phyloP scores from a whole-genome alignment of 768 basidiomycete genomes.

The Termitomyces sp. region DNA sequence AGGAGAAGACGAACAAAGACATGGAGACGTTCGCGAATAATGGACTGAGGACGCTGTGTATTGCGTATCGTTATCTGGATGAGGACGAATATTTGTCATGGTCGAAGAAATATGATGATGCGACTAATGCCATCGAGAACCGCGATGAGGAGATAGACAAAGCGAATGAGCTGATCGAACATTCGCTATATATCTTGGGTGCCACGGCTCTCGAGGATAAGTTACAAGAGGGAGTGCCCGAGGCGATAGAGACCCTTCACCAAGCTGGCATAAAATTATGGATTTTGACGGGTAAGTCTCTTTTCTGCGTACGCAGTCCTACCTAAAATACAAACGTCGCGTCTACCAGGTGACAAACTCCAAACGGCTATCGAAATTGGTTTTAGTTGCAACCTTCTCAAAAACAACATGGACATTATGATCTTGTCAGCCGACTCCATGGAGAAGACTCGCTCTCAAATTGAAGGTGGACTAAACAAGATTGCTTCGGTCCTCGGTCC shows the following conservation, averaged over 20 bases:
- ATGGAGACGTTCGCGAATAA: conserved; percentile 94
- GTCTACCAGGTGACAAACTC: conserved; percentile 76
- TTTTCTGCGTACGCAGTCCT: background rate
- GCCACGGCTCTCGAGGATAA: conserved; percentile 98
- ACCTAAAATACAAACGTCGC: background rate
- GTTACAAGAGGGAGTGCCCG: conserved; percentile 94
- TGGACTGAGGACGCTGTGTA: conserved; percentile 86
- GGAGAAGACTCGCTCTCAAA: conserved; percentile 74
- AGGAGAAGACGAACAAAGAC: conserved; percentile 75
- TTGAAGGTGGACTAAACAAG: conserved; percentile 92
- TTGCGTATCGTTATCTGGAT: conserved; percentile 70
- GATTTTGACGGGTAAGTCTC: conserved; percentile 78
- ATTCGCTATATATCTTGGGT: conserved; percentile 77
- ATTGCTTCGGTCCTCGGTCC: conserved; percentile 84
- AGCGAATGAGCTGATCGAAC: conserved; percentile 80
- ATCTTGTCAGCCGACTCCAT: conserved; percentile 82
- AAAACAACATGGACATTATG: conserved; percentile 95
- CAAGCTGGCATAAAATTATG: conserved; percentile 95
- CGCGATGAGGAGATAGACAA: conserved; percentile 91
- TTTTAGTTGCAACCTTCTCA: conserved; percentile 92
- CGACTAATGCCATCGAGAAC: conserved; percentile 67
- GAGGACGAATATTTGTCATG: conserved; percentile 86
- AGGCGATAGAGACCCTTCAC: conserved; percentile 89
- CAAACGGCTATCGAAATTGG: conserved; percentile 99
- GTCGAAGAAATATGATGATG: conserved; percentile 76